phyloP scores from a whole-genome alignment of 2,329 filamentous ascomycete genomes.

The Xylaria hypoxylon region DNA sequence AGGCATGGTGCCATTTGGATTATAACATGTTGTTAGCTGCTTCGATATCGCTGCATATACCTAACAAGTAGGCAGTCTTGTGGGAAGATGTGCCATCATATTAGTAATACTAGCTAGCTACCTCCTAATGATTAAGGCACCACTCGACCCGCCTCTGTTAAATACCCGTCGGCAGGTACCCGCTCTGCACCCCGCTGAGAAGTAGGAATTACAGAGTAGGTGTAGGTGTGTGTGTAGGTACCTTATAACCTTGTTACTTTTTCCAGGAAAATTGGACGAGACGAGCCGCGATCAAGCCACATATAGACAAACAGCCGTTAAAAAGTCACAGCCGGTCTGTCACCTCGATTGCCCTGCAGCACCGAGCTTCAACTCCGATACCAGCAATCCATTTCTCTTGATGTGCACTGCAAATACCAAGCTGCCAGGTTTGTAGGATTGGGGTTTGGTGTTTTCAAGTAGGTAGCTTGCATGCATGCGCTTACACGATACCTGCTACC shows the following conservation, averaged over 20 bases:
- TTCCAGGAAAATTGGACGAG: conserved; percentile 24
- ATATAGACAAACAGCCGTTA: conserved; percentile 29
- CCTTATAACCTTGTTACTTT: not conserved
- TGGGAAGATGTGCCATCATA: not conserved
- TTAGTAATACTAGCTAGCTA: conserved; percentile 10
- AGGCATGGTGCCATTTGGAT: no score
- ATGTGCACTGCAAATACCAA: conserved; percentile 15
- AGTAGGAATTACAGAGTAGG: not conserved
- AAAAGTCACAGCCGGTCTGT: conserved; percentile 24
- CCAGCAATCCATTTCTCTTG: conserved; percentile 19
- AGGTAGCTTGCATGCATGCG: conserved; percentile 20
- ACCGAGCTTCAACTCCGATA: not conserved
- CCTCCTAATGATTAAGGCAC: conserved; percentile 2
- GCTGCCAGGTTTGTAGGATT: conserved; percentile 1
- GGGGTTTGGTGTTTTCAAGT: conserved; percentile 11
- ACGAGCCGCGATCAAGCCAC: conserved; percentile 39
- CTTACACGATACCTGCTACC: conserved; percentile 19
- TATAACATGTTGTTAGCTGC: not conserved
- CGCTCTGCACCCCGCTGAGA: conserved; percentile 35
- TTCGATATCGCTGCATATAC: not conserved
- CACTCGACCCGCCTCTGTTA: conserved; percentile 19
- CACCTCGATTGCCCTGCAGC: conserved; percentile 18
- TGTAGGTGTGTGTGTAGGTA: conserved; percentile 7
- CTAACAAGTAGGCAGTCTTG: no score
- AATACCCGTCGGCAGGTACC: conserved; percentile 38